Conservation (phyloP, 805 yeast genomes). For the Metschnikowia colocasiae region DNA sequence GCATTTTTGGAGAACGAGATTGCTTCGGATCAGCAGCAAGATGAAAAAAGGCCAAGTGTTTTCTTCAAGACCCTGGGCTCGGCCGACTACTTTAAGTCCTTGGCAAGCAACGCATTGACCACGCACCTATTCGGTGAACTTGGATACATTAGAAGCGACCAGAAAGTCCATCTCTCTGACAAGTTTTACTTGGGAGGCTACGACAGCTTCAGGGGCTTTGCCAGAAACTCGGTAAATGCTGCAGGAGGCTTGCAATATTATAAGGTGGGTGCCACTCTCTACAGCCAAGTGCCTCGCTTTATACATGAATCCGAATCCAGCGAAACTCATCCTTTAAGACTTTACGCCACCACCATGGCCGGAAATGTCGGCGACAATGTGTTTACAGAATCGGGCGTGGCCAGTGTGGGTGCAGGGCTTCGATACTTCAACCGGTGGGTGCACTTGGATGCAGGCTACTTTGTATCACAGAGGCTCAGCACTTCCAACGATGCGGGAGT, state of each 20-base stretch:
- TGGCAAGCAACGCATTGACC: slow-evolving; percentile 45
- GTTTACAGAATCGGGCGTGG: slow-evolving; percentile 22
- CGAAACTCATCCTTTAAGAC: slow-evolving; percentile 35
- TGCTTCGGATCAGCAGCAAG: slow-evolving; percentile 30
- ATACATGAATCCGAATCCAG: slow-evolving; percentile 20
- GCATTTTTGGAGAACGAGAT: slow-evolving; percentile 63
- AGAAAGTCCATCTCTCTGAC: slow-evolving; percentile 61
- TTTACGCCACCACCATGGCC: slow-evolving; percentile 62
- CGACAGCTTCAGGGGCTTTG: slow-evolving; percentile 66
- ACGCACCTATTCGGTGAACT: slow-evolving; percentile 46
- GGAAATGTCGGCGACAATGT: slow-evolving; percentile 51
- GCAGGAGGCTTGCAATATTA: slow-evolving; percentile 67
- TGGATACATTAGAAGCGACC: slow-evolving; percentile 46
- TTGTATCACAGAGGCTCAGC: slow-evolving; percentile 24
- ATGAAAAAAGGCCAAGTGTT: slow-evolving; percentile 15
- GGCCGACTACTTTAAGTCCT: slow-evolving; percentile 36
- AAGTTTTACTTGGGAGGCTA: slow-evolving; percentile 82
- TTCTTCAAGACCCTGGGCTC: slow-evolving; percentile 37
- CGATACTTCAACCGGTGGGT: slow-evolving; percentile 40
- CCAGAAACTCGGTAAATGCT: slow-evolving; percentile 64
- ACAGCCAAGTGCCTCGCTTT: slow-evolving; percentile 53
- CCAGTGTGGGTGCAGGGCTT: slow-evolving; percentile 35
- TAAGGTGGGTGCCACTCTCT: slow-evolving; percentile 56
- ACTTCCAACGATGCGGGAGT: slow-evolving; percentile 23
- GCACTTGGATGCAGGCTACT: slow-evolving; percentile 40